Evolutionary conservation across 176 grass and related monocot species (phyloP).

Genomic region (Triticum monococcum): DNA sequence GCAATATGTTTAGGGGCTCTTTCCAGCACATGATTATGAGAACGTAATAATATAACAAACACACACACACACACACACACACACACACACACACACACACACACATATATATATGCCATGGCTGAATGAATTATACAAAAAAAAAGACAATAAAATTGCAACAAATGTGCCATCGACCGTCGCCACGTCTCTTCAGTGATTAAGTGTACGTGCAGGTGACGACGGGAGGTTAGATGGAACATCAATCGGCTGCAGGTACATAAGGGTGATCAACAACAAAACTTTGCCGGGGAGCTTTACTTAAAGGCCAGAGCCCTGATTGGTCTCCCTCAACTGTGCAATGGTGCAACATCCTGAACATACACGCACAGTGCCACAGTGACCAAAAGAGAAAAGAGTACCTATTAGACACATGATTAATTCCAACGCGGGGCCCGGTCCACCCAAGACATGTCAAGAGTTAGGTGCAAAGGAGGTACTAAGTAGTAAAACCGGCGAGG

Average conservation of each 20-base stretch:
- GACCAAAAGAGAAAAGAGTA: background rate
- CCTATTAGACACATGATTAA: conserved; percentile 34
- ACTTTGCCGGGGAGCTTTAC: conserved; percentile 9
- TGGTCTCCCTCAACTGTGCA: background rate
- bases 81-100: too few species aligned
- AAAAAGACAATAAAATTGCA: too few species aligned
- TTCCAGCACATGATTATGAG: background rate
- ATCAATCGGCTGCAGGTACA: conserved; percentile 5
- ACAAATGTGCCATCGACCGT: background rate
- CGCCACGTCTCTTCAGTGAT: background rate
- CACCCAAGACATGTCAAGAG: conserved; percentile 16
- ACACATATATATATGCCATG: too few species aligned
- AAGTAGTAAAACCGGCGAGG: conserved; percentile 27
- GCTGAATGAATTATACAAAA: too few species aligned
- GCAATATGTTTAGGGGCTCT: background rate
- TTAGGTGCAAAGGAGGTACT: conserved; percentile 37
- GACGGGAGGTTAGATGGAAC: conserved; percentile 25
- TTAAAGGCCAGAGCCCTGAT: conserved; percentile 13
- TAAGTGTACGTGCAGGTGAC: background rate
- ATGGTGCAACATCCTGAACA: background rate
- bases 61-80: too few species aligned
- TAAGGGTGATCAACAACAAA: background rate
- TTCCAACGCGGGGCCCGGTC: background rate
- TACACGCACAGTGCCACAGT: conserved; percentile 21
- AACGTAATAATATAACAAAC: background rate